Evolutionary conservation across 2,329 filamentous ascomycete species (phyloP).

Genomic region (Didymella glomerata): DNA sequence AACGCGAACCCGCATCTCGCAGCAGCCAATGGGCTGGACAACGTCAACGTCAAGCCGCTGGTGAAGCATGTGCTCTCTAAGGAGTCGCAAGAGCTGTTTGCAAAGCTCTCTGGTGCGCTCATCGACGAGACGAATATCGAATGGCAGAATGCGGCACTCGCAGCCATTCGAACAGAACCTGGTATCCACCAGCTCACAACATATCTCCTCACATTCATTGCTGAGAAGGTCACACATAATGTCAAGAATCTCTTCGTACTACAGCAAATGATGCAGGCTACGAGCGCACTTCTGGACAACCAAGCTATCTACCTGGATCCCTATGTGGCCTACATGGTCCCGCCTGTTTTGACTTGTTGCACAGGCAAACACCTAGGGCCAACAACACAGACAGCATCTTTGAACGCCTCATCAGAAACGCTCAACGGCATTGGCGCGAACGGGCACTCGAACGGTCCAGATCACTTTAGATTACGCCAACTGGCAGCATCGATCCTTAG

Average conservation of each 20-base stretch:
- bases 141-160: slow-evolving; percentile 83
- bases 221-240: slow-evolving; percentile 93
- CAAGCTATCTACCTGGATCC: slow-evolving; percentile 77
- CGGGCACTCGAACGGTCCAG: slow-evolving; percentile 44
- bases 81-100: slow-evolving; percentile 95
- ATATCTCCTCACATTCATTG: slow-evolving; percentile 95
- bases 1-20: slow-evolving; percentile 86
- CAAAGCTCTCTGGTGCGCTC: slow-evolving; percentile 89
- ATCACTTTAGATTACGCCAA: slow-evolving; percentile 83
- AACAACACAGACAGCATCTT: slow-evolving; percentile 59
- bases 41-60: slow-evolving; percentile 82
- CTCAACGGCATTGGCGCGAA: slow-evolving; percentile 45
- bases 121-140: slow-evolving; percentile 89
- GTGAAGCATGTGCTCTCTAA: slow-evolving; percentile 97
- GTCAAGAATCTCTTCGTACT: slow-evolving; percentile 90
- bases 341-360: slow-evolving; percentile 89
- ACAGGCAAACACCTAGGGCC: slow-evolving; percentile 82
- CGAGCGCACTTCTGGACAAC: slow-evolving; percentile 84
- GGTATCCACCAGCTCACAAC: slow-evolving; percentile 94
- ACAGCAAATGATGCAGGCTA: slow-evolving; percentile 90
- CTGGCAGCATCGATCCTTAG: slow-evolving; percentile 83
- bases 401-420: slow-evolving; percentile 59
- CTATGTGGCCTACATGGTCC: slow-evolving; percentile 75
- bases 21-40: slow-evolving; percentile 83
- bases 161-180: slow-evolving; percentile 85